Evolutionary conservation across 1,139 yeast genomes (phyloP).

Genomic region (Saccharomyces uvarum): DNA sequence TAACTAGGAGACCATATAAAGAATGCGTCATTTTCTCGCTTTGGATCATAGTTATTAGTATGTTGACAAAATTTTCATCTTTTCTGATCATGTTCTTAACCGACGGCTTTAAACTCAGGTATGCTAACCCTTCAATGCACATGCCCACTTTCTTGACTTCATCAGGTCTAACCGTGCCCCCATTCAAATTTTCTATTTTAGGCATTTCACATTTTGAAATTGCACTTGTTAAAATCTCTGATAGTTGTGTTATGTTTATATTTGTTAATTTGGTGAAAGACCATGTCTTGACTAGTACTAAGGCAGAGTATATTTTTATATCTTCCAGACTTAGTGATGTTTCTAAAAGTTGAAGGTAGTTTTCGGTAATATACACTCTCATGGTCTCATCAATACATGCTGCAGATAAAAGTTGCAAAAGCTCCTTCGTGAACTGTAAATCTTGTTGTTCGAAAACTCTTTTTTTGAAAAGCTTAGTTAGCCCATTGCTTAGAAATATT

Average conservation of each 20-base stretch:
- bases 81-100: constrained; percentile 21
- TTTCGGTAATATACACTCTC: constrained; percentile 25
- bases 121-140: constrained; percentile 32
- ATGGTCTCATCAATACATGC: constrained; percentile 31
- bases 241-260: constrained; percentile 18
- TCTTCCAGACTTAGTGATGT: constrained; percentile 15
- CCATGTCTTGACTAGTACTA: constrained; percentile 31
- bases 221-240: constrained; percentile 14
- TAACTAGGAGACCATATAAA: constrained; percentile 24
- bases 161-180: constrained; percentile 1
- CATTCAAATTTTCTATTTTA: neutral
- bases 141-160: constrained; percentile 10
- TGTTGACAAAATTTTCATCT: constrained; percentile 15
- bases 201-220: constrained; percentile 2
- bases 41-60: constrained; percentile 12
- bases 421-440: constrained; percentile 12
- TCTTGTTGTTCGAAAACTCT: constrained; percentile 14
- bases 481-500: constrained; percentile 21
- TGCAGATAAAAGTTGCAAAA: constrained; percentile 21
- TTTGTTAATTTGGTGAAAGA: constrained; percentile 26
- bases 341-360: constrained; percentile 21
- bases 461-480: constrained; percentile 18
- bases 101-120: constrained; percentile 24
- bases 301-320: constrained; percentile 18
- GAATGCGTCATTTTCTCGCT: constrained; percentile 2